Evolutionary conservation across 75 land plant species (phyloP).

Genomic region (Larix kaempferi): DNA sequence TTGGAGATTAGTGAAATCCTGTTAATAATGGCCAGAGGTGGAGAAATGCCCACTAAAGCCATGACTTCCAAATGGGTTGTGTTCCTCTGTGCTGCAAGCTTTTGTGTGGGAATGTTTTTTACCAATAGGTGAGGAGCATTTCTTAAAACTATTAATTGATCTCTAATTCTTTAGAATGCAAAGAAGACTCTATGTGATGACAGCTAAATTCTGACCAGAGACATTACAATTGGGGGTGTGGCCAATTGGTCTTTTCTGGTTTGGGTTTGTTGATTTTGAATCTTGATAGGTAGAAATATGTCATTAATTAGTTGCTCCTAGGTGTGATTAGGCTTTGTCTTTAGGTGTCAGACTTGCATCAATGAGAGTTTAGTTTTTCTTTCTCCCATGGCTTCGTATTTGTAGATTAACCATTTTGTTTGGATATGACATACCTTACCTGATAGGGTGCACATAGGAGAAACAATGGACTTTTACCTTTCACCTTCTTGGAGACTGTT

Average conservation of each 20-base stretch:
- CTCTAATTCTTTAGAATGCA: background rate
- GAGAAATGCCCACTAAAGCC: background rate
- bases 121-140: slow-evolving; percentile 6
- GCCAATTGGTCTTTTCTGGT: background rate
- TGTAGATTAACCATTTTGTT: background rate
- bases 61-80: slow-evolving; percentile 5
- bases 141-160: background rate
- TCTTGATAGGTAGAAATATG: background rate
- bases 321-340: background rate
- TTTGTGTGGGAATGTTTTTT: slow-evolving; percentile 8
- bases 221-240: background rate
- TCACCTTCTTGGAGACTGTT: no score
- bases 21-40: slow-evolving; percentile 4
- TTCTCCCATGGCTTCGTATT: background rate
- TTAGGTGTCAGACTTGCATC: background rate
- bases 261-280: background rate
- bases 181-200: no score
- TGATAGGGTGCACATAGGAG: no score
- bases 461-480: no score
- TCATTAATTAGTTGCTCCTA: background rate
- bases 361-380: background rate
- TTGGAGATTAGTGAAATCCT: background rate
- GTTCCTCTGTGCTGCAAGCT: background rate
- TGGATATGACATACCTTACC: no score
- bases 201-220: background rate